Percentiles rank a stretch among this genome's conserved stretches.
phyloP scores from a whole-genome alignment of 352 stramenopile genomes.

The Phytopythium delawarense region DNA sequence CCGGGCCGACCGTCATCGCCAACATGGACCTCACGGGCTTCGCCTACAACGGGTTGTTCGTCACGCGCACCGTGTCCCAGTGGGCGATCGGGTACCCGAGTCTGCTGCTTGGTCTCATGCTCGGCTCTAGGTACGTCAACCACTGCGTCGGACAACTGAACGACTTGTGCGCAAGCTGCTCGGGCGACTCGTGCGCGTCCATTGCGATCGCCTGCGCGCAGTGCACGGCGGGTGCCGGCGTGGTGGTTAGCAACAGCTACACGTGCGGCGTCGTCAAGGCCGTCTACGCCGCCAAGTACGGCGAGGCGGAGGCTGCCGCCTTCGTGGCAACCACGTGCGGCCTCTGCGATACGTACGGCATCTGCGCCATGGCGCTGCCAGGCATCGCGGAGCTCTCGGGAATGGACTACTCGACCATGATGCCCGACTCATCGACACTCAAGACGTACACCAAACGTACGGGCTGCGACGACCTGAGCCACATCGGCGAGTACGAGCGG shows the following conservation, averaged over 20 bases:
- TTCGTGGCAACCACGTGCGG: slow-evolving; percentile 37
- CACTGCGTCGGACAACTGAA: slow-evolving; percentile 36
- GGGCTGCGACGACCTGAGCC: slow-evolving; percentile 56
- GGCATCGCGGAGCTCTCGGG: slow-evolving; percentile 54
- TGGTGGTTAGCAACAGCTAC: slow-evolving; percentile 36
- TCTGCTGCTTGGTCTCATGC: slow-evolving; percentile 49
- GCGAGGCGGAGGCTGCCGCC: slow-evolving; percentile 24
- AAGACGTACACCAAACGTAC: slow-evolving; percentile 53
- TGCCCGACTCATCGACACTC: slow-evolving; percentile 31
- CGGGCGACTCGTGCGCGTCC: slow-evolving; percentile 25
- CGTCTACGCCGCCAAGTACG: slow-evolving; percentile 40
- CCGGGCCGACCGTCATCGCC: slow-evolving; percentile 23
- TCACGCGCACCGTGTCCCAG: slow-evolving; percentile 43
- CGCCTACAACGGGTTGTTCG: slow-evolving; percentile 74
- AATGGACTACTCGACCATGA: slow-evolving; percentile 41
- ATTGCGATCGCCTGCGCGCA: slow-evolving; percentile 35
- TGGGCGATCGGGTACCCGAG: slow-evolving; percentile 75
- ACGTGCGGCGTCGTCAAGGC: slow-evolving; percentile 35
- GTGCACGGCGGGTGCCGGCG: slow-evolving; percentile 29
- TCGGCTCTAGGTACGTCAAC: slow-evolving; percentile 49
- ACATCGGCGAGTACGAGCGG: slow-evolving; percentile 61
- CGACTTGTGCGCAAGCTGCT: slow-evolving; percentile 37
- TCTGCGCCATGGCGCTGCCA: slow-evolving; percentile 58
- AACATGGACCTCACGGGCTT: slow-evolving; percentile 53
- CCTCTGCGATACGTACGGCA: slow-evolving; percentile 36